These are phyloP conservation scores for Erodium maritimum DNA, from an alignment of 345 rosid genomes.

Conservation along the genomic window DNA sequence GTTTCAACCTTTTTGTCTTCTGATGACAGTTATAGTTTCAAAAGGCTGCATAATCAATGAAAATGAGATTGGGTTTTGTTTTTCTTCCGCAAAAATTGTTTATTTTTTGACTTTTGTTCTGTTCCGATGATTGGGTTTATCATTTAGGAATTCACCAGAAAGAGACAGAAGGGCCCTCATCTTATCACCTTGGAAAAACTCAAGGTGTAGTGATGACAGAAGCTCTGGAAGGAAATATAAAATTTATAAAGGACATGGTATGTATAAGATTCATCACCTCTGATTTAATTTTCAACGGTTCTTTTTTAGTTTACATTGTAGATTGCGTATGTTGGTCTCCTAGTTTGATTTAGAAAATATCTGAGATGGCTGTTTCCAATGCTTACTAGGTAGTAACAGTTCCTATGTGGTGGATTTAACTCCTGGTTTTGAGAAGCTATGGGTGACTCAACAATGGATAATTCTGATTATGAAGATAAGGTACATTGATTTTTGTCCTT, in stretches of 20 bases:
- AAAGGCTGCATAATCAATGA: too few species aligned
- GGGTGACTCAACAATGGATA: constrained; percentile 49
- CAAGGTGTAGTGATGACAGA: neutral
- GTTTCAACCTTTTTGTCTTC: too few species aligned
- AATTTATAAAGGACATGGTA: neutral
- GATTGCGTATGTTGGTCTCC: constrained; percentile 12
- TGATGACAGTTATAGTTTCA: too few species aligned
- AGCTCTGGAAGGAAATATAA: too few species aligned
- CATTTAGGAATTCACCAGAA: too few species aligned
- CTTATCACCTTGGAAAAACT: neutral
- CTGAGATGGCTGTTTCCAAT: constrained; percentile 4
- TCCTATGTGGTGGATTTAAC: constrained; percentile 14
- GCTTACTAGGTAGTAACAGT: constrained; percentile 1
- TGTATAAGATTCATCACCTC: constrained; percentile 13
- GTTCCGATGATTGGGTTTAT: too few species aligned
- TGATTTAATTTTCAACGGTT: constrained; percentile 4
- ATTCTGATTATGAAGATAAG: constrained; percentile 37
- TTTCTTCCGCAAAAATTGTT: too few species aligned
- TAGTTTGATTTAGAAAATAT: constrained; percentile 13
- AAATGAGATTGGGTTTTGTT: too few species aligned
- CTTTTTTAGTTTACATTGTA: constrained; percentile 23
- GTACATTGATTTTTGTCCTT: constrained; percentile 26
- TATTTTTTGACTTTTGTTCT: too few species aligned
- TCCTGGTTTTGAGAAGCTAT: constrained; percentile 20
- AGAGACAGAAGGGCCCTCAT: too few species aligned